phyloP scores from a whole-genome alignment of 768 basidiomycete genomes.

The Baorangia bicolor region DNA sequence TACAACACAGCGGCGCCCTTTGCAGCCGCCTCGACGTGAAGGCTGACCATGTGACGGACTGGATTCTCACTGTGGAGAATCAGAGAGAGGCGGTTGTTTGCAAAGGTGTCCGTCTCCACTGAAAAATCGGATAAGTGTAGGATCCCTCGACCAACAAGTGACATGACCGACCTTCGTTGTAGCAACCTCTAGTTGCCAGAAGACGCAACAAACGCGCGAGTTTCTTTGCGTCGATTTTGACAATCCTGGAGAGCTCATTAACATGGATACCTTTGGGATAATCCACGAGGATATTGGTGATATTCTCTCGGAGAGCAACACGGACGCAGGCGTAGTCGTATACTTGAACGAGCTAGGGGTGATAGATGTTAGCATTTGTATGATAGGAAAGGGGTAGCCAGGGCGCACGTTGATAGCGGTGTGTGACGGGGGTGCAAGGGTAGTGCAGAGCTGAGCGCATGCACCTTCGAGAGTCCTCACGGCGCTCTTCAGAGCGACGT shows the following conservation, averaged over 20 bases:
- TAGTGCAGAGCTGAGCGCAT: conserved; percentile 35
- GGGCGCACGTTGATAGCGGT: conserved; percentile 32
- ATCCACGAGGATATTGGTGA: conserved; percentile 28
- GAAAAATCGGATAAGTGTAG: not conserved
- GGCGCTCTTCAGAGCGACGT: conserved; percentile 22
- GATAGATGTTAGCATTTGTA: not conserved
- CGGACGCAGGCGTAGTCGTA: conserved; percentile 31
- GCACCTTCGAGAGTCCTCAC: conserved; percentile 36
- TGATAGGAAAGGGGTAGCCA: not conserved
- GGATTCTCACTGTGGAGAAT: conserved; percentile 26
- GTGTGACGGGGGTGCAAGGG: conserved; percentile 36
- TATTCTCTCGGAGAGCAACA: conserved; percentile 27
- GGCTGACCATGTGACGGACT: conserved; percentile 17
- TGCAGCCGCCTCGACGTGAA: conserved; percentile 17
- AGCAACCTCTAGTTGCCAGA: conserved; percentile 30
- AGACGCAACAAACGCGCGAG: conserved; percentile 32
- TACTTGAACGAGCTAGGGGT: conserved; percentile 24
- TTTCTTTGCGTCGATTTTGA: conserved; percentile 25
- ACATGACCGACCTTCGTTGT: conserved; percentile 31
- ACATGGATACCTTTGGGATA: conserved; percentile 34
- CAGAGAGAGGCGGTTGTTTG: conserved; percentile 37
- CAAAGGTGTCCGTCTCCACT: conserved; percentile 33
- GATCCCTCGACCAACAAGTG: not conserved
- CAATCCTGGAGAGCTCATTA: conserved; percentile 23
- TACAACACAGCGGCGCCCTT: conserved; percentile 23